Evolutionary conservation across 306 rosid species (phyloP), one percentile per base, ranked within the genome.

Genomic region (Astragalus glycyphyllos): DNA sequence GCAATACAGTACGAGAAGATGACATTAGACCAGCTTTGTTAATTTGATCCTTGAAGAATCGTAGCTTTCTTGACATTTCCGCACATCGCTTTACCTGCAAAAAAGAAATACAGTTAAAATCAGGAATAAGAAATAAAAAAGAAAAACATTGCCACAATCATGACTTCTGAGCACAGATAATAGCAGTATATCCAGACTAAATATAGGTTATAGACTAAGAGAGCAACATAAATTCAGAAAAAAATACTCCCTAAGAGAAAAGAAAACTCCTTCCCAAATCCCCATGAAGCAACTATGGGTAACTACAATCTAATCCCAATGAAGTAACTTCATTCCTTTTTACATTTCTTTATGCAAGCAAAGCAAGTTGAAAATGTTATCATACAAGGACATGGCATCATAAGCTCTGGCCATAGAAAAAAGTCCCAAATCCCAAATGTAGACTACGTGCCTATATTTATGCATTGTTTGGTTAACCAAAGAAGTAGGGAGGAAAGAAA

Each of bases 51-150:
- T 89, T 95, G 73, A 91, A 83, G 77, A 95, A 86, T 12, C 96
- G 85, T 58, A 95, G 84, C 86, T 91, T 95, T 80, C 99, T 89
- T 75, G 91, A 91, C 99, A 95, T 95, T 83, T 95, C 99, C 38
- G 93, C 96, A 85, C 99, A 95, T 71, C 97, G 86, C 84, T 95
- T 95, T 64, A 95, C 99, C 99, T 95, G 84, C 64, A 80, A 65
- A 65, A 75, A 65, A 26, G 71, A 76, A 87, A 75, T 64, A 41
- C 17, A 61, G n/a, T 57, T 45, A 60, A 64, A 41, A 73, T 50
- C 26, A 56, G 49, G 17, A 53, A 71, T 58, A 68, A 59, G 7
- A 10, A 71, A 23, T 5, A 46, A 55, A 17, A 54, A 42, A 5
- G 32, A 37, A 35, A 42, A 58, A 41, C 53, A 17, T 71, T 59